Evolutionary conservation across 352 stramenopile genomes (phyloP).

Genomic region (Phytophthora multivora): DNA sequence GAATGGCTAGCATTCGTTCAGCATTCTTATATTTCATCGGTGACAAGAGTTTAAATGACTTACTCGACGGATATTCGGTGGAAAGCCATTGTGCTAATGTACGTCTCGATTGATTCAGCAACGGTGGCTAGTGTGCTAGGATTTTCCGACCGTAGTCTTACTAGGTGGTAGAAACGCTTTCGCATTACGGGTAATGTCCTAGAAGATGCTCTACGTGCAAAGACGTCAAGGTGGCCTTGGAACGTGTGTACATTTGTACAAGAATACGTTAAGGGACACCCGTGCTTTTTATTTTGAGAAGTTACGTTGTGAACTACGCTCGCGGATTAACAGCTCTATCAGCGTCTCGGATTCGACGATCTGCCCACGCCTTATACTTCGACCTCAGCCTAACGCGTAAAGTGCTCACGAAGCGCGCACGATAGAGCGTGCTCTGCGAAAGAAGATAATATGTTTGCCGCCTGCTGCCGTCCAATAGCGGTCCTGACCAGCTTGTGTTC

Average conservation of each 20-base stretch:
- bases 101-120: neutral
- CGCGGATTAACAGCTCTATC: neutral
- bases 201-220: neutral
- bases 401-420: conserved; percentile 11
- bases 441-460: conserved; percentile 1
- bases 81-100: neutral
- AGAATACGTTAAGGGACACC: conserved; percentile 9
- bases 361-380: neutral
- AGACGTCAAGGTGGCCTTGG: conserved; percentile 5
- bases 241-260: conserved; percentile 11
- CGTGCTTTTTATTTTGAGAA: conserved; percentile 18
- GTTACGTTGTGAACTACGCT: neutral
- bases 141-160: conserved; percentile 1
- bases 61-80: neutral
- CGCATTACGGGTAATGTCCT: conserved; percentile 2
- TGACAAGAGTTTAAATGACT: neutral
- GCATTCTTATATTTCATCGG: neutral
- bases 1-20: too few species aligned
- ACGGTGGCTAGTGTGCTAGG: neutral
- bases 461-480: conserved; percentile 5
- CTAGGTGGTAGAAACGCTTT: conserved; percentile 9
- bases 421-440: conserved; percentile 2
- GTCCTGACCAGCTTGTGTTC: conserved; percentile 3
- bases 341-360: neutral
- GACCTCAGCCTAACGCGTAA: neutral